phyloP scores from a whole-genome alignment of 768 basidiomycete genomes.

The Leccinellum rugosiceps region DNA sequence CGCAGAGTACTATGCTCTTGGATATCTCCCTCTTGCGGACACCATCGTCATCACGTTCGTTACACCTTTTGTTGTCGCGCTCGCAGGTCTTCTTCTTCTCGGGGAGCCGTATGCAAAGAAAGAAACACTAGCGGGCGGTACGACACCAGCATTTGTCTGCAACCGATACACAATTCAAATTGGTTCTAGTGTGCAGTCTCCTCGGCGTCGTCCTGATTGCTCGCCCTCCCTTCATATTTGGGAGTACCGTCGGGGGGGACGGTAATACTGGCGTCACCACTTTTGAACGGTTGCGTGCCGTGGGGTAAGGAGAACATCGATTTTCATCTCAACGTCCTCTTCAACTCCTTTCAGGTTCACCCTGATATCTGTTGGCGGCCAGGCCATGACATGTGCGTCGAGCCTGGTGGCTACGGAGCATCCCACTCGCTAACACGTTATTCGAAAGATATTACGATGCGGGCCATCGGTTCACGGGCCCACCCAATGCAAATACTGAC shows the following conservation, averaged over 20 bases:
- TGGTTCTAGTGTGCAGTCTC: constrained; percentile 54
- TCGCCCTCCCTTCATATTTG: constrained; percentile 73
- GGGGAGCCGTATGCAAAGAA: constrained; percentile 54
- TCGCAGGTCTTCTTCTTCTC: constrained; percentile 59
- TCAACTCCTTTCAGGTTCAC: constrained; percentile 42
- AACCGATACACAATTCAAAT: neutral
- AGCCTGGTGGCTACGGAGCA: neutral
- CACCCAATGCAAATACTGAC: constrained; percentile 69
- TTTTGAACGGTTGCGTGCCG: constrained; percentile 52
- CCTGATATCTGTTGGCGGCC: constrained; percentile 62
- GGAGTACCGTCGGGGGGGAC: constrained; percentile 20
- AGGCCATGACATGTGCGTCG: constrained; percentile 67
- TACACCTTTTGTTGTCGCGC: constrained; percentile 58
- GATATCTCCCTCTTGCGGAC: constrained; percentile 77
- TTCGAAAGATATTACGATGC: constrained; percentile 44
- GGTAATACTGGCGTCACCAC: constrained; percentile 9
- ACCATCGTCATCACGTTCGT: constrained; percentile 77
- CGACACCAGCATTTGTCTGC: neutral
- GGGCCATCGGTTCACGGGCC: constrained; percentile 73
- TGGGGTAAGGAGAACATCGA: constrained; percentile 40
- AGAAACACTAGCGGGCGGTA: constrained; percentile 56
- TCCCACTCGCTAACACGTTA: neutral
- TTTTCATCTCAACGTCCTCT: neutral
- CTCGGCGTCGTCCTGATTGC: constrained; percentile 80
- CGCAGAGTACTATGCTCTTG: constrained; percentile 66